A percentile compares a stretch with the other conserved stretches of the same genome.
These are phyloP conservation scores for Suillus ampliporus DNA, from an alignment of 768 basidiomycete genomes.

Conservation along the genomic window DNA sequence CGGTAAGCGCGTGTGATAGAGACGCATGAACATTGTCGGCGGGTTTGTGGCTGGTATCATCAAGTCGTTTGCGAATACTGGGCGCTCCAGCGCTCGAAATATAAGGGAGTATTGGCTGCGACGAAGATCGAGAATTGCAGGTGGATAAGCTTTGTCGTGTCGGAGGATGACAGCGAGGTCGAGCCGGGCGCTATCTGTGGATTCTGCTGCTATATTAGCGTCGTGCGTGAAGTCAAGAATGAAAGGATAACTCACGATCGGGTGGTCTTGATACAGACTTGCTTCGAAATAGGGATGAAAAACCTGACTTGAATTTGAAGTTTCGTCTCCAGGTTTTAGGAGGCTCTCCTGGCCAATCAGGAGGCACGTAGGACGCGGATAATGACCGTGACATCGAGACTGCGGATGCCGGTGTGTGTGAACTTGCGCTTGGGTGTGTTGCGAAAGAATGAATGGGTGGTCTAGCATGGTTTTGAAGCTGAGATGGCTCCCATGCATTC, in stretches of 20 bases:
- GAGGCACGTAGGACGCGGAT: constrained; percentile 13
- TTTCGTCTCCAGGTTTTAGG: constrained; percentile 36
- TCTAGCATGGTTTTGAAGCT: constrained; percentile 21
- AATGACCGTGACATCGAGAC: constrained; percentile 1
- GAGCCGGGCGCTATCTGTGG: constrained; percentile 32
- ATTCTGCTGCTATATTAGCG: constrained; percentile 17
- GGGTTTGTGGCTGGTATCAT: constrained; percentile 60
- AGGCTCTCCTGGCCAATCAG: constrained; percentile 23
- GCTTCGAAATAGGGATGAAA: constrained; percentile 36
- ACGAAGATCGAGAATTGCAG: constrained; percentile 58
- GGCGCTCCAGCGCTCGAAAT: constrained; percentile 52
- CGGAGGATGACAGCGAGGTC: constrained; percentile 28
- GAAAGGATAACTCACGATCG: constrained; percentile 24
- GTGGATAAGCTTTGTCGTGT: constrained; percentile 36
- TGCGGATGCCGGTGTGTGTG: constrained; percentile 26
- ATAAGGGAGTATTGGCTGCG: constrained; percentile 42
- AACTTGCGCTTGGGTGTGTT: constrained; percentile 18
- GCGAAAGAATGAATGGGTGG: constrained; percentile 23
- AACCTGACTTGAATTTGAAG: constrained; percentile 38
- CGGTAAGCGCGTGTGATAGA: constrained; percentile 62
- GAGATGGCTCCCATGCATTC: constrained; percentile 27
- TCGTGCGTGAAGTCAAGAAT: not conserved
- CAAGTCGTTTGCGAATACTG: constrained; percentile 54
- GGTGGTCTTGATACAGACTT: constrained; percentile 17
- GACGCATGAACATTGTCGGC: constrained; percentile 53